Conservation (phyloP, 371 early-diverging fungal genomes). For the Encephalitozoon cuniculi region DNA sequence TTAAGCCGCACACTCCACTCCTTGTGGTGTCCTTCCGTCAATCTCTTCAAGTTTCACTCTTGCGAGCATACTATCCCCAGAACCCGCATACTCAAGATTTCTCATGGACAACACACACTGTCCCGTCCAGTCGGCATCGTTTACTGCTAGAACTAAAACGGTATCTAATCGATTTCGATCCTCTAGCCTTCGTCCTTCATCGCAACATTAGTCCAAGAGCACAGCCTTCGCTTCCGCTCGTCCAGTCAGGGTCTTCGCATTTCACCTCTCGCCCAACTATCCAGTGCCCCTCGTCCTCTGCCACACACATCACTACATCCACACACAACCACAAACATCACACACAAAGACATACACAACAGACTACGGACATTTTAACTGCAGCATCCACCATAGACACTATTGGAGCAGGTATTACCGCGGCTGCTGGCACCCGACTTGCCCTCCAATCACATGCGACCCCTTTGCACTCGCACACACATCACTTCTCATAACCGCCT, state of each 20-base stretch:
- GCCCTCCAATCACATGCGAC: conserved; percentile 28
- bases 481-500: conserved; percentile 39
- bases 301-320: not conserved
- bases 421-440: conserved; percentile 48
- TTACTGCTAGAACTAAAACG: conserved; percentile 69
- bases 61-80: conserved; percentile 51
- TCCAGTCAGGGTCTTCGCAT: conserved; percentile 64
- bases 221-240: conserved; percentile 59
- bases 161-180: conserved; percentile 69
- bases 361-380: conserved; percentile 47
- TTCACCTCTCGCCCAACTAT: conserved; percentile 43
- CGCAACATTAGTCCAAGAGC: conserved; percentile 66
- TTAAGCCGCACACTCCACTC: conserved; percentile 52
- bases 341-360: conserved; percentile 2
- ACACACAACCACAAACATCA: not conserved
- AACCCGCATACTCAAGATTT: conserved; percentile 38
- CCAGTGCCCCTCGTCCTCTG: conserved; percentile 21
- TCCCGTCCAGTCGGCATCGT: conserved; percentile 67
- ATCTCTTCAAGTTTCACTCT: conserved; percentile 47
- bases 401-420: conserved; percentile 45
- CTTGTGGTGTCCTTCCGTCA: conserved; percentile 52
- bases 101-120: conserved; percentile 42
- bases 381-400: conserved; percentile 42
- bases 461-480: not conserved
- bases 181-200: conserved; percentile 69